Base-by-base conservation (phyloP, 805 yeast genomes). In the Lachancea fermentati region DNA sequence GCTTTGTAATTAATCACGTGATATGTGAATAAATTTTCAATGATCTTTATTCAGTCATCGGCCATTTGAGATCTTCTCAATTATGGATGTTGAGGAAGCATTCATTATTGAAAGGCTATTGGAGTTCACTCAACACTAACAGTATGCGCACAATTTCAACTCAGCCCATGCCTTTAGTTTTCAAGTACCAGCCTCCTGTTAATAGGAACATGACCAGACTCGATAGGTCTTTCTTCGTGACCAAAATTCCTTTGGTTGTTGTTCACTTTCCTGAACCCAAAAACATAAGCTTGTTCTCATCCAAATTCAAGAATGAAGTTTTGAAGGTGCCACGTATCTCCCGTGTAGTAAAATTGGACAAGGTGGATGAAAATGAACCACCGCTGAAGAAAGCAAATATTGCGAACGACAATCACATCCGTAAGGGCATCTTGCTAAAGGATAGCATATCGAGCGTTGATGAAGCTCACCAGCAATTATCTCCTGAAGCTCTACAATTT, bases 211-310 rank as follows among this genome's bases (percentile, higher is more conserved):
- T 85, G 86, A 74, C 55, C 32, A 70, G 55, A 12, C 69, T 91
- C 30, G 93, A 91, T 60, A 72, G 82, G 32, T 60, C 75, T 1
- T 73, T 77, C 48, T 91, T 91, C 65, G 54, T 65, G 5, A 69
- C 68, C 12, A 63, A 68, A n/a, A 63, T 85, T 11, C 72, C 76
- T 1, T 64, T 87, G 15, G 75, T 85, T 49, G 82, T 79, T 19
- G 87, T 89, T 0, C 63, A 68, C 37, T 77, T 91, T 52, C 78
- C 81, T 4, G 79, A 88, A 40, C 85, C 91, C 1, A 65, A 73
- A 45, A 54, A 66, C 48, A 68, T 87, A 22, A 79, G 85, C 4
- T 52, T 53, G 2, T 81, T 88, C 57, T 73, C 79, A n/a, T 81
- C 79, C 52, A 50, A 60, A 3, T 73, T 75, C 55, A 71, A 73